Evolutionary conservation across 441 rosid species (phyloP).

Genomic region (Geranium incanum): DNA sequence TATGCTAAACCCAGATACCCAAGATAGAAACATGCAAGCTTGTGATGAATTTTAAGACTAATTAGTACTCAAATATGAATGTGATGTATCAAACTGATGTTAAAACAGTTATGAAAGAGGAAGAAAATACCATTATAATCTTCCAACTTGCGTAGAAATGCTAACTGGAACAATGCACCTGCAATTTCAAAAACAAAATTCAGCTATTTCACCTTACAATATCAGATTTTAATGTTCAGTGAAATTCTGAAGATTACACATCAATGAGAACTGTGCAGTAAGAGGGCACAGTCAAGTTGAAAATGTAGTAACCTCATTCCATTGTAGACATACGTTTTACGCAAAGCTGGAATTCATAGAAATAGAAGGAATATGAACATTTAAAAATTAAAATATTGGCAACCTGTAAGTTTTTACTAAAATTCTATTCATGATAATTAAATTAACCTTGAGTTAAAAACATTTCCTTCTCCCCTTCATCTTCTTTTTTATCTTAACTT

Average conservation of each 20-base stretch:
- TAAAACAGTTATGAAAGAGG: neutral
- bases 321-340: neutral
- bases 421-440: neutral
- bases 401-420: neutral
- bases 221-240: neutral
- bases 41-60: neutral
- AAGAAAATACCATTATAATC: neutral
- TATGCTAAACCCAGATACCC: neutral
- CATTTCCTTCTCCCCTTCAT: neutral
- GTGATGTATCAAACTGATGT: neutral
- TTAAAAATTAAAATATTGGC: neutral
- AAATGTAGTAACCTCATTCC: neutral
- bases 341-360: neutral
- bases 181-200: neutral
- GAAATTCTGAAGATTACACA: neutral
- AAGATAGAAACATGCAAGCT: neutral
- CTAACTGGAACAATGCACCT: constrained; percentile 1
- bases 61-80: neutral
- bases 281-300: neutral
- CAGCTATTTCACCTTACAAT: neutral
- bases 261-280: neutral
- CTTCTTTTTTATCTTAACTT: neutral
- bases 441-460: neutral
- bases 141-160: constrained; percentile 3
- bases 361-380: neutral